Base-by-base conservation (phyloP, 2,329 filamentous ascomycete species). In the Didymella exigua region DNA sequence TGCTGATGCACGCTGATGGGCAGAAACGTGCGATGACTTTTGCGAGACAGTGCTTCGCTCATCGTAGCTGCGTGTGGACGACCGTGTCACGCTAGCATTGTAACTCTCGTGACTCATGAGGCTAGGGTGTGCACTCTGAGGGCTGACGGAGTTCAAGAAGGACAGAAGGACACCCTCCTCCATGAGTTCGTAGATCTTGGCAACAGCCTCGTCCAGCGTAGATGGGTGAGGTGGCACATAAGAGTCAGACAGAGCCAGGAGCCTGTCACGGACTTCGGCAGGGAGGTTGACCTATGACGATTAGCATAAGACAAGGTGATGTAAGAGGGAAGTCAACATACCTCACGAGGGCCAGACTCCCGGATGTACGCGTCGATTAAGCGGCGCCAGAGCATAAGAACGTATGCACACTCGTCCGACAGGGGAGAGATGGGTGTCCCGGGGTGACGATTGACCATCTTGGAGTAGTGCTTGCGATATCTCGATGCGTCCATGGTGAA, bases 141-240 rank as follows among this genome's bases (percentile, higher is more conserved):
- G 77, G 55, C 80, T 81, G 42, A 82, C 77, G 59, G 81, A 84
- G 75, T 96, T 93, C 49, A 98, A 82, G 71, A 98, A 99, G 0
- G 93, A 93, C 0, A 96, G 87, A 46, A 98, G 81, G 0, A 98
- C 90, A 3, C 93, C 97, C 73, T 98, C 95, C 67, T 96, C 96
- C 93, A 99, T 98, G 51, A 99, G 81, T 65, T 98, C 95, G 74
- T 93, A 93, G 34, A 97, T 90, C 58, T 96, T 96, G 58, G 85
- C 84, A 21, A 96, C 89, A 18, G 95, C 92, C 45, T 90, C 84
- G 56, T 96, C 89, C 14, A 99, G 81, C 49, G 87, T 85, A 34
- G 88, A 85, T 1, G 95, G 93, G 54, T 86, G 78, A 5, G 88
- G 89, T 6, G 93, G 91, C 0, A 86, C 81, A 5, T 81, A 78